These are phyloP conservation scores for Cryphonectria radicalis DNA, from an alignment of 2,329 filamentous ascomycete species.

Conservation along the genomic window DNA sequence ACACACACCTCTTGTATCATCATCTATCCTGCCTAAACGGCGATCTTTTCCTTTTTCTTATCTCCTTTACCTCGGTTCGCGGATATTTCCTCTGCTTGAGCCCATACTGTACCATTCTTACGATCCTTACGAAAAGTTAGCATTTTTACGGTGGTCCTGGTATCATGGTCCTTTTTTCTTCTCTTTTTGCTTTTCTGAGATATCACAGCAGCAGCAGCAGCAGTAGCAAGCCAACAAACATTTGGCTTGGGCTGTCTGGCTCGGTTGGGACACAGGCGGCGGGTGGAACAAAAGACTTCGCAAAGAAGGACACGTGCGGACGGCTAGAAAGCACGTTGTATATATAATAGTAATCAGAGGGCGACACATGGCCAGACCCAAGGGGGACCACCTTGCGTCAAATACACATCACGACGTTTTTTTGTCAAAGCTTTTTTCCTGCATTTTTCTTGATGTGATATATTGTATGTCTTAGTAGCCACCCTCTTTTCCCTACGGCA, in stretches of 20 bases:
- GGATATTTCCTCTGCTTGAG: slow-evolving; percentile 21
- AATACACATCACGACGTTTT: slow-evolving; percentile 4
- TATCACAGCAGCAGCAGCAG: slow-evolving; percentile 19
- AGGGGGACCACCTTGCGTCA: slow-evolving; percentile 12
- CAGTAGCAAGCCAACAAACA: not conserved
- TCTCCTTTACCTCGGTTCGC: slow-evolving; percentile 15
- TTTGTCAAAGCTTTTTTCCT: slow-evolving; percentile 21
- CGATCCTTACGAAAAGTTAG: slow-evolving; percentile 58
- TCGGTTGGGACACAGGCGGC: not conserved
- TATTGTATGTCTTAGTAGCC: too few species aligned
- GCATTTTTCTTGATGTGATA: not conserved
- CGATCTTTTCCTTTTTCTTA: slow-evolving; percentile 21
- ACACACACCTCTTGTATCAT: slow-evolving; percentile 5
- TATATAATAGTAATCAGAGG: slow-evolving; percentile 26
- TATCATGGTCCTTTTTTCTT: slow-evolving; percentile 24
- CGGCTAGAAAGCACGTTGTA: slow-evolving; percentile 20
- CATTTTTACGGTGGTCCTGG: slow-evolving; percentile 38
- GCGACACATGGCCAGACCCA: slow-evolving; percentile 3
- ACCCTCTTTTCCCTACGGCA: too few species aligned
- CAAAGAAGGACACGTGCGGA: not conserved
- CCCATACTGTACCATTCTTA: slow-evolving; percentile 52
- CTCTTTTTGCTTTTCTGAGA: slow-evolving; percentile 7
- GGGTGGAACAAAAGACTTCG: not conserved
- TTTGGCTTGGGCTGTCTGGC: slow-evolving; percentile 10
- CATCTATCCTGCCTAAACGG: slow-evolving; percentile 15